Evolutionary conservation across 257 asterid species (phyloP).

Genomic region (Echium plantagineum): DNA sequence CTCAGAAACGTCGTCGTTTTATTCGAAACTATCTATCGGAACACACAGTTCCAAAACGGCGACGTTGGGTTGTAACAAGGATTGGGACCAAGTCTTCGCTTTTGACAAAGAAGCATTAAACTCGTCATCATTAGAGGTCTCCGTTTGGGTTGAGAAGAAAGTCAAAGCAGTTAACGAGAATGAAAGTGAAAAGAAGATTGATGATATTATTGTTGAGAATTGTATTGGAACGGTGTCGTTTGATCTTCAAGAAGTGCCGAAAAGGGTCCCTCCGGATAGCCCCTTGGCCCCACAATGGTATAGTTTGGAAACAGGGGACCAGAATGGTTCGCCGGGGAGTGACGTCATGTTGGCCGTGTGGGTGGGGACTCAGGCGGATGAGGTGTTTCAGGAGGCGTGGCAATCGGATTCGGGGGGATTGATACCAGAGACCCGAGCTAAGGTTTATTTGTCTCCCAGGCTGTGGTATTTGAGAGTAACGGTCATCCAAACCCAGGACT

Average conservation of each 20-base stretch:
- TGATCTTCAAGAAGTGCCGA: slow-evolving; percentile 79
- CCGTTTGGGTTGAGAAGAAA: slow-evolving; percentile 41
- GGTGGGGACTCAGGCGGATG: slow-evolving; percentile 87
- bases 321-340: slow-evolving; percentile 34
- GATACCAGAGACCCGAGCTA: slow-evolving; percentile 91
- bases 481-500: slow-evolving; percentile 97
- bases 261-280: slow-evolving; percentile 82
- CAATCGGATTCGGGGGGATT: slow-evolving; percentile 91
- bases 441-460: slow-evolving; percentile 87
- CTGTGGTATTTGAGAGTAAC: slow-evolving; percentile 93
- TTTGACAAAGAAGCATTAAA: slow-evolving; percentile 71
- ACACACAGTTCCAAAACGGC: slow-evolving; percentile 58
- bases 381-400: slow-evolving; percentile 95
- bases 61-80: slow-evolving; percentile 29
- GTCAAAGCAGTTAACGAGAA: not conserved
- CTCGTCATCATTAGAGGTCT: slow-evolving; percentile 61
- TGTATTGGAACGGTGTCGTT: slow-evolving; percentile 63
- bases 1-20: slow-evolving; percentile 15
- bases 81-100: slow-evolving; percentile 87
- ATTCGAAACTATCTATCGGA: slow-evolving; percentile 71
- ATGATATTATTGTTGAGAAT: slow-evolving; percentile 4
- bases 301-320: slow-evolving; percentile 48
- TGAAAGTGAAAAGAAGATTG: slow-evolving; percentile 17
- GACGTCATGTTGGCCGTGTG: slow-evolving; percentile 85
- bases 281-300: slow-evolving; percentile 94